A percentile compares a stretch with the other conserved stretches of the same genome.
These are phyloP conservation scores for Aureobasidium sp. DNA, from an alignment of 2,329 filamentous ascomycete genomes.

Conservation along the genomic window DNA sequence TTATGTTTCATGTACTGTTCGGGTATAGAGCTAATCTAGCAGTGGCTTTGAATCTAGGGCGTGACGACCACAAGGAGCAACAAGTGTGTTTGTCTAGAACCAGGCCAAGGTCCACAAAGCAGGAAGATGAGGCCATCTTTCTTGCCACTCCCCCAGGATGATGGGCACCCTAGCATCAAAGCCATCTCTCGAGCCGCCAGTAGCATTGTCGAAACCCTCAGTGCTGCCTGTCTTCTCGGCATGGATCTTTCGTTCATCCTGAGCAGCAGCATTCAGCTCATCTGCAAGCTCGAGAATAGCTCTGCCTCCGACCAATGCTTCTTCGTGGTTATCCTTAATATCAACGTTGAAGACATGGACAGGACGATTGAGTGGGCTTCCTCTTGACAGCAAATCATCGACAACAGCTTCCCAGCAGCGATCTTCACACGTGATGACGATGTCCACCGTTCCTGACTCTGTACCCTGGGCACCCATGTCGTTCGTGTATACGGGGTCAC, in stretches of 20 bases:
- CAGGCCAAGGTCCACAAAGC: slow-evolving; percentile 92
- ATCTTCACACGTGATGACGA: slow-evolving; percentile 97
- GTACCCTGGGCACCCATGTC: slow-evolving; percentile 73
- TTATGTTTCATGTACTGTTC: too few species aligned
- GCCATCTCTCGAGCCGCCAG: slow-evolving; percentile 50
- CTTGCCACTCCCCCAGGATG: slow-evolving; percentile 87
- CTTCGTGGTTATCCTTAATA: slow-evolving; percentile 97
- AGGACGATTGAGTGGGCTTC: slow-evolving; percentile 78
- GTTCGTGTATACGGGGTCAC: slow-evolving; percentile 44
- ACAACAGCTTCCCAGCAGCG: slow-evolving; percentile 97
- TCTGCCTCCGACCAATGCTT: slow-evolving; percentile 80
- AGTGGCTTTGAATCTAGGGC: background rate
- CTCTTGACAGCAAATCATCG: slow-evolving; percentile 82
- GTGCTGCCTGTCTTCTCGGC: slow-evolving; percentile 57
- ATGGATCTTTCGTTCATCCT: slow-evolving; percentile 59
- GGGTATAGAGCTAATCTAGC: background rate
- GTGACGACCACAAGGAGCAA: background rate
- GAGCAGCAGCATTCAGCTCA: slow-evolving; percentile 71
- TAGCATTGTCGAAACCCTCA: slow-evolving; percentile 48
- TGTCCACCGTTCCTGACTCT: slow-evolving; percentile 82
- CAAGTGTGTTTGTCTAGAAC: slow-evolving; percentile 51
- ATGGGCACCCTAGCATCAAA: slow-evolving; percentile 95
- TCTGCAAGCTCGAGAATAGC: slow-evolving; percentile 90
- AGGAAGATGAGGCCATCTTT: slow-evolving; percentile 84
- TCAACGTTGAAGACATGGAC: slow-evolving; percentile 98